phyloP scores from a whole-genome alignment of 306 rosid species.

The Boehmeria nivea region DNA sequence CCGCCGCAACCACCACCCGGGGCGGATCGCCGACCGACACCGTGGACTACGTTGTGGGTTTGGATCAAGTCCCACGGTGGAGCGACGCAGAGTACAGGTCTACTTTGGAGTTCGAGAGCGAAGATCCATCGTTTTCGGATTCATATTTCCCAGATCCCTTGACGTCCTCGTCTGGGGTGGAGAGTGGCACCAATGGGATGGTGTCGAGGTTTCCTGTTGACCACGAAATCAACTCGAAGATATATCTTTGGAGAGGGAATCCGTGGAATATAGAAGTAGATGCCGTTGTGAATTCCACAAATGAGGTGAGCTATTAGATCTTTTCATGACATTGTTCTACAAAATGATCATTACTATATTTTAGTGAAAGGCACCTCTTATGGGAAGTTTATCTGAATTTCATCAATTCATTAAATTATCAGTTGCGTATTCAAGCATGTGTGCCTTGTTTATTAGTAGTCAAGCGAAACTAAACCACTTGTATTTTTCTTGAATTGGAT shows the following conservation, averaged over 20 bases:
- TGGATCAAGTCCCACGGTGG: conserved; percentile 96
- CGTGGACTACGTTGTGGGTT: conserved; percentile 65
- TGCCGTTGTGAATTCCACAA: conserved; percentile 94
- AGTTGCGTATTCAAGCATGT: too few relatives aligned
- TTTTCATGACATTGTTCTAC: not conserved
- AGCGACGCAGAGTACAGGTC: conserved; percentile 71
- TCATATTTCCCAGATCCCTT: conserved; percentile 75
- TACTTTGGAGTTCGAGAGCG: conserved; percentile 48
- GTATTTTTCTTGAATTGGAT: conserved; percentile 16
- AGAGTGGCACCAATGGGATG: conserved; percentile 33
- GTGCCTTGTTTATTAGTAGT: too few relatives aligned
- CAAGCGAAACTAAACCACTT: too few relatives aligned
- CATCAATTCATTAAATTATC: too few relatives aligned
- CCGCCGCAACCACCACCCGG: conserved; percentile 43
- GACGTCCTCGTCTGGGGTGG: conserved; percentile 42
- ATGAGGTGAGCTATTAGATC: conserved; percentile 53
- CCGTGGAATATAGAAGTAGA: conserved; percentile 99
- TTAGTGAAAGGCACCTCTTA: too few relatives aligned
- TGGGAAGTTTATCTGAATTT: too few relatives aligned
- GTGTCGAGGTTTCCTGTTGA: conserved; percentile 81
- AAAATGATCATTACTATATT: too few relatives aligned
- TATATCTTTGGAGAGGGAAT: conserved; percentile 91
- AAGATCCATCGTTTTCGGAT: conserved; percentile 59
- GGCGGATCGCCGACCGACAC: conserved; percentile 60
- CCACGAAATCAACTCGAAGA: conserved; percentile 72